phyloP scores from a whole-genome alignment of 768 basidiomycete species.

The Naematelia encephala region DNA sequence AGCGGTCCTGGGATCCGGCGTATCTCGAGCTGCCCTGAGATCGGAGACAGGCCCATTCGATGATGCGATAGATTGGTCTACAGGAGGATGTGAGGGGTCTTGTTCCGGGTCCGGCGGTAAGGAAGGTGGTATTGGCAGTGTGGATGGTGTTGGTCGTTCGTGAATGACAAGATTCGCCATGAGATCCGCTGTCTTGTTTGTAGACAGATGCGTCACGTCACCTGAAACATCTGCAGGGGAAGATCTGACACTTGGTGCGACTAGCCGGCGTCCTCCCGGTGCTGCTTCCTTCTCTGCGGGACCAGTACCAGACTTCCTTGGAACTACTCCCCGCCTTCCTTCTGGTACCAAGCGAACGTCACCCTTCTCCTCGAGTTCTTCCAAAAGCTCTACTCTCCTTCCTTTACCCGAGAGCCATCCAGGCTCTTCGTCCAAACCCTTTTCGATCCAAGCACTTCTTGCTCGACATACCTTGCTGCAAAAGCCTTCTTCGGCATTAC shows the following conservation, averaged over 20 bases:
- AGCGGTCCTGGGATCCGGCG: constrained; percentile 20
- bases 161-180: constrained; percentile 1
- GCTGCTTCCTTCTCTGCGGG: neutral
- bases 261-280: neutral
- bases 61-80: too few relatives aligned
- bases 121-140: neutral
- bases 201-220: too few relatives aligned
- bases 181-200: neutral
- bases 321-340: neutral
- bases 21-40: constrained; percentile 16
- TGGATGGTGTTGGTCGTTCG: neutral
- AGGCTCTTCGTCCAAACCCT: constrained; percentile 22
- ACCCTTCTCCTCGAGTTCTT: constrained; percentile 30
- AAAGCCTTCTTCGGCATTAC: constrained; percentile 46
- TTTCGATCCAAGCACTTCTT: constrained; percentile 39
- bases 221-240: neutral
- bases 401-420: constrained; percentile 28
- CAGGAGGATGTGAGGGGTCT: too few relatives aligned
- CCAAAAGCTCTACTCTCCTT: constrained; percentile 29
- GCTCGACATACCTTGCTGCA: constrained; percentile 32
- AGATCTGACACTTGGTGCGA: neutral
- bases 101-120: constrained; percentile 23
- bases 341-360: neutral
- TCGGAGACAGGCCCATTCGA: too few relatives aligned
- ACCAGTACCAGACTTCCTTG: neutral